Conservation (phyloP, 768 basidiomycete genomes). For the Myochromella boudieri region DNA sequence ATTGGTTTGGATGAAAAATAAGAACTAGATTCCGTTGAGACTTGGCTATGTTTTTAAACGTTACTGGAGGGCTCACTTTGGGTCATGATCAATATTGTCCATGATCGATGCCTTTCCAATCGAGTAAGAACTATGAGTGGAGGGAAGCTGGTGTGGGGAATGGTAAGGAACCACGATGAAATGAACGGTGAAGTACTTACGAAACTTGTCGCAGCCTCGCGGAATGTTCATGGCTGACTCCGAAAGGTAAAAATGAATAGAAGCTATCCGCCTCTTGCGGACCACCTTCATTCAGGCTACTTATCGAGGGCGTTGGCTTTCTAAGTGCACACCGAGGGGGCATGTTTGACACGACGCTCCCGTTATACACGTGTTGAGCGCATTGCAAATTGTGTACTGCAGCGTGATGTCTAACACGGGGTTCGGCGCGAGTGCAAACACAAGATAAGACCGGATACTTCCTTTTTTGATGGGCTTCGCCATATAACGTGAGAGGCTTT, state of each 20-base stretch:
- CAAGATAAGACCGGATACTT: too few species aligned
- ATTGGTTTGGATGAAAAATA: conserved; percentile 10
- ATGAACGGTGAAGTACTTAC: background rate
- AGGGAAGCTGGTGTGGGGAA: background rate
- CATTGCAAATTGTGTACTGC: conserved; percentile 7
- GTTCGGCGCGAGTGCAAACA: too few species aligned
- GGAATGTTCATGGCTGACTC: conserved; percentile 10
- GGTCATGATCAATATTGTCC: background rate
- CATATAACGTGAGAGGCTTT: too few species aligned
- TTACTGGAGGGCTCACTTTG: too few species aligned
- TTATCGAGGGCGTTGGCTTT: background rate
- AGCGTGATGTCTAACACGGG: background rate
- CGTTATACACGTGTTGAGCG: conserved; percentile 14
- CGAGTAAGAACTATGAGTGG: background rate
- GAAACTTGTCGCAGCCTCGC: conserved; percentile 11
- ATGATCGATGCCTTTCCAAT: background rate
- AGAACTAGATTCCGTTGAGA: conserved; percentile 6
- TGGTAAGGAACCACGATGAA: background rate
- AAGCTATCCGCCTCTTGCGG: background rate
- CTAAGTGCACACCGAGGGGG: background rate
- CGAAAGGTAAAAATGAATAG: conserved; percentile 3
- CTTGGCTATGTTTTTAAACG: too few species aligned
- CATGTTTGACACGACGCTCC: conserved; percentile 6
- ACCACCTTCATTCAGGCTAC: background rate
- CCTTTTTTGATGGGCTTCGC: too few species aligned